Evolutionary conservation across 306 rosid species (phyloP).

Genomic region (Quercus dentata): DNA sequence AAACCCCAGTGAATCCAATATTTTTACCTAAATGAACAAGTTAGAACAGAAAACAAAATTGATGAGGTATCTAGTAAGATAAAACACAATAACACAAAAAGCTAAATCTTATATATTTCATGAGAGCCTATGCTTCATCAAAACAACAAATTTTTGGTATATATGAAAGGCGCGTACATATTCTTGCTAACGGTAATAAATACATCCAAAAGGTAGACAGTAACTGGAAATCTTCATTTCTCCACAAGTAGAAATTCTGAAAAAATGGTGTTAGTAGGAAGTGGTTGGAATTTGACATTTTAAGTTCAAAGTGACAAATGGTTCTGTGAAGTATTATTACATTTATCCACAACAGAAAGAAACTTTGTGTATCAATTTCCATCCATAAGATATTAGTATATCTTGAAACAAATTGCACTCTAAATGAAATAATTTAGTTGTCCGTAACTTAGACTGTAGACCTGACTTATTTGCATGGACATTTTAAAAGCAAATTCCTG

Average conservation of each 20-base stretch:
- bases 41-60: conserved; percentile 32
- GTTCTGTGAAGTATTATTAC: not conserved
- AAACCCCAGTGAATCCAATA: conserved; percentile 98
- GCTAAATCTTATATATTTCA: not conserved
- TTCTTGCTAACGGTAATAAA: not conserved
- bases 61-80: conserved; percentile 20
- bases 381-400: not conserved
- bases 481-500: no score
- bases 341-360: not conserved
- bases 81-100: not conserved
- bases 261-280: not conserved
- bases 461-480: no score
- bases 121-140: not conserved
- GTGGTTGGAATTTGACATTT: not conserved
- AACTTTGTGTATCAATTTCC: not conserved
- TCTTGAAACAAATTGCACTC: not conserved
- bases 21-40: conserved; percentile 78
- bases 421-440: not conserved
- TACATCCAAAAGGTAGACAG: not conserved
- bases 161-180: not conserved
- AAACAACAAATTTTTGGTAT: not conserved
- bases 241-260: not conserved
- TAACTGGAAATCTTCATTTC: not conserved
- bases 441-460: no score
- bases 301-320: not conserved